Percentiles rank a stretch among this genome's conserved stretches.
phyloP scores from a whole-genome alignment of 768 basidiomycete genomes.

The Naganishia antarctica region DNA sequence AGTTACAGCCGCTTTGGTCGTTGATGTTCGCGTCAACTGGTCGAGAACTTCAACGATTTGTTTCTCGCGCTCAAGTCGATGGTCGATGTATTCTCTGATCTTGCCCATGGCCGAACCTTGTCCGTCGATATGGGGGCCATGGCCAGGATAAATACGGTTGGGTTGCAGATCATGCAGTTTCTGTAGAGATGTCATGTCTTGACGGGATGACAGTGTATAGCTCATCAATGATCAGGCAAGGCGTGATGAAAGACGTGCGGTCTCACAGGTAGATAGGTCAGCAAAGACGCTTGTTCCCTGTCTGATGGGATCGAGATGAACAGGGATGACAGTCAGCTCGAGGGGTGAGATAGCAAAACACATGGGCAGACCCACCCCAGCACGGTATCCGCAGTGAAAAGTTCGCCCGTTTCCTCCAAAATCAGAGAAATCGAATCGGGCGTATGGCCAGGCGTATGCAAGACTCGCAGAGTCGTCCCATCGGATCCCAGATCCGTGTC shows the following conservation, averaged over 20 bases:
- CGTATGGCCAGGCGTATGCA: constrained; percentile 26
- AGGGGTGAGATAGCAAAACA: not conserved
- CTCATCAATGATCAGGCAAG: too few species aligned
- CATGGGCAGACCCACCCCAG: constrained; percentile 13
- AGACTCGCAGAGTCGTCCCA: not conserved
- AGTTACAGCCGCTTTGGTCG: not conserved
- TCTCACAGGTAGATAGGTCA: constrained; percentile 22
- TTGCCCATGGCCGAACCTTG: not conserved
- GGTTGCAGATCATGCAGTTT: not conserved
- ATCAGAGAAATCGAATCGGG: constrained; percentile 18
- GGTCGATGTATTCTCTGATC: constrained; percentile 22
- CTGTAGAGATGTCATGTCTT: constrained; percentile 20
- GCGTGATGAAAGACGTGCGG: too few species aligned
- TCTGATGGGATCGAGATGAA: not conserved
- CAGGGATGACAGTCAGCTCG: not conserved
- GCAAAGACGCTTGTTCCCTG: constrained; percentile 23
- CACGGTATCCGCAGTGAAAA: constrained; percentile 22
- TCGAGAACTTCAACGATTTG: constrained; percentile 5
- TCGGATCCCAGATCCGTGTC: not conserved
- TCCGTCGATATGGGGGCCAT: constrained; percentile 17
- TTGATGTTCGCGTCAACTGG: not conserved
- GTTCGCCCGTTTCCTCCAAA: constrained; percentile 3
- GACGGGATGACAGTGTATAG: too few species aligned
- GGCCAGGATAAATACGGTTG: constrained; percentile 1
- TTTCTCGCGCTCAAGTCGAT: constrained; percentile 23